Percentiles rank a stretch among this genome's conserved stretches.
Conservation (phyloP, 805 yeast genomes). For the Cyberlindnera bimundalis region DNA sequence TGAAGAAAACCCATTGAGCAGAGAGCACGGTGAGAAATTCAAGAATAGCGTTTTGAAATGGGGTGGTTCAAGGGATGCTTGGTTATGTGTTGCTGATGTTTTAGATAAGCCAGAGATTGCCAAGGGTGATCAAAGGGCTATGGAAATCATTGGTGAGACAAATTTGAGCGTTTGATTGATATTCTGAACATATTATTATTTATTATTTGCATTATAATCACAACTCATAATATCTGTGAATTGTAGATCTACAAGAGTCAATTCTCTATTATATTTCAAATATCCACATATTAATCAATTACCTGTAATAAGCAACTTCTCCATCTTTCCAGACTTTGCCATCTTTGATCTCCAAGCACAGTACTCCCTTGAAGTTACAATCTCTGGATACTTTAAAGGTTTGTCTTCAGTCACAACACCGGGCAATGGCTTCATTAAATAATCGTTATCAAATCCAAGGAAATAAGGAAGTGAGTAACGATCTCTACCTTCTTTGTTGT, state of each 20-base stretch:
- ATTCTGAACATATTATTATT: not conserved
- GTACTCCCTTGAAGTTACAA: conserved; percentile 8
- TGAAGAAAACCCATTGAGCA: conserved; percentile 61
- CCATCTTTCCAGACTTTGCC: conserved; percentile 13
- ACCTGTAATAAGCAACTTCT: conserved; percentile 2
- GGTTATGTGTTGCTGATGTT: conserved; percentile 80
- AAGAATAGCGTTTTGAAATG: conserved; percentile 69
- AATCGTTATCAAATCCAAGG: conserved; percentile 21
- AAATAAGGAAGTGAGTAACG: conserved; percentile 28
- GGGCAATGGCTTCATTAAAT: conserved; percentile 22
- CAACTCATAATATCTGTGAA: too few species aligned
- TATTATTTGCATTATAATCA: not conserved
- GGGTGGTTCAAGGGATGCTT: conserved; percentile 94
- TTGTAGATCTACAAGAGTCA: not conserved
- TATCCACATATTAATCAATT: not conserved
- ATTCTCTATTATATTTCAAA: not conserved
- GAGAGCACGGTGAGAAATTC: conserved; percentile 73
- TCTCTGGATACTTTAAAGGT: conserved; percentile 19
- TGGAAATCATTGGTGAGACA: conserved; percentile 49
- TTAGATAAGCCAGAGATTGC: conserved; percentile 59
- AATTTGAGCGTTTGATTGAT: conserved; percentile 11
- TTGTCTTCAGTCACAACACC: conserved; percentile 20
- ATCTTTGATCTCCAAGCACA: conserved; percentile 11
- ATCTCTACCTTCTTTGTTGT: conserved; percentile 16
- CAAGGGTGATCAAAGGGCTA: conserved; percentile 69